Evolutionary conservation across 768 basidiomycete species (phyloP).

Genomic region (Imleria badia): DNA sequence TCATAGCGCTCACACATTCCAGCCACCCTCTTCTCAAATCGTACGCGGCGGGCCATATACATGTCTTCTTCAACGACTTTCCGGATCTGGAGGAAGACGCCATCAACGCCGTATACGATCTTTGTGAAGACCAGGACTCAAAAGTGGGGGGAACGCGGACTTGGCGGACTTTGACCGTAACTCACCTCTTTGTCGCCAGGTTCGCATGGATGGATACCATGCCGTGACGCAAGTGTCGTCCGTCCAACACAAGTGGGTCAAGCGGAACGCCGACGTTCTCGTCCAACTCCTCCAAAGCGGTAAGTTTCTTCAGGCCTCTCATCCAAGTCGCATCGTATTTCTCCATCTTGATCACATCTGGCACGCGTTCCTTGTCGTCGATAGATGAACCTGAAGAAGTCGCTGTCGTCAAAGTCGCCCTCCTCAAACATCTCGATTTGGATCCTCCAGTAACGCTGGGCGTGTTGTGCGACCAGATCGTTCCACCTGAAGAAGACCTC

Average conservation of each 20-base stretch:
- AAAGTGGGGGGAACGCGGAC: conserved; percentile 37
- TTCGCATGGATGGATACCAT: conserved; percentile 66
- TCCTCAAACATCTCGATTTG: conserved; percentile 63
- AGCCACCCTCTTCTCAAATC: conserved; percentile 48
- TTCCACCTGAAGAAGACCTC: conserved; percentile 46
- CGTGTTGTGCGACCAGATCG: conserved; percentile 68
- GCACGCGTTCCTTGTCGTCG: conserved; percentile 9
- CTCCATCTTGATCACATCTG: conserved; percentile 21
- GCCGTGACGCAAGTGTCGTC: conserved; percentile 54
- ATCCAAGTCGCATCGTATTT: conserved; percentile 3
- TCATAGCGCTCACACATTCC: conserved; percentile 56
- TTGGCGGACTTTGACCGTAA: conserved; percentile 4
- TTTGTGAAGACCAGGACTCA: conserved; percentile 67
- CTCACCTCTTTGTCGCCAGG: conserved; percentile 37
- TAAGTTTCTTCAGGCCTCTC: conserved; percentile 34
- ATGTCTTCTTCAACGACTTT: conserved; percentile 61
- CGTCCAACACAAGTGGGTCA: conserved; percentile 57
- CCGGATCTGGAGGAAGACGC: conserved; percentile 72
- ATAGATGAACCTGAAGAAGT: conserved; percentile 69
- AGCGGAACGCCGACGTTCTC: conserved; percentile 71
- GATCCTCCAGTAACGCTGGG: conserved; percentile 59
- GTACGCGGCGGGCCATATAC: conserved; percentile 58
- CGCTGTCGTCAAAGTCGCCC: conserved; percentile 54
- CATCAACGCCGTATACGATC: conserved; percentile 75
- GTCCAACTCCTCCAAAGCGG: conserved; percentile 76